These are phyloP conservation scores for Candida cerambycidarum DNA, from an alignment of 805 yeast genomes.

Conservation along the genomic window DNA sequence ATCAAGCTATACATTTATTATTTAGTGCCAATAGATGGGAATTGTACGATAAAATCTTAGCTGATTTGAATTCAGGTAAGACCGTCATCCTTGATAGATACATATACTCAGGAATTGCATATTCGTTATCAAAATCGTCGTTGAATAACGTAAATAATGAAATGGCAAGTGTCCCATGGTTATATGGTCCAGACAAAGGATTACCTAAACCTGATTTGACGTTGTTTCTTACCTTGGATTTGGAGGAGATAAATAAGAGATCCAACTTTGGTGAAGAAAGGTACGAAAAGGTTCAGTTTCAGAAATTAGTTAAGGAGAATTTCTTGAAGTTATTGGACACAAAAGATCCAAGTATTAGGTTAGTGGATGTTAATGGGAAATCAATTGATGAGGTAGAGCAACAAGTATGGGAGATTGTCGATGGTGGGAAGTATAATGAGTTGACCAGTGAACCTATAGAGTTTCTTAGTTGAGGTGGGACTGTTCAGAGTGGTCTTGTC, in stretches of 20 bases:
- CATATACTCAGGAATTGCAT: slow-evolving; percentile 90
- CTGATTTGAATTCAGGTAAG: slow-evolving; percentile 49
- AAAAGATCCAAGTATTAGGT: slow-evolving; percentile 30
- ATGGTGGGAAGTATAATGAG: slow-evolving; percentile 6
- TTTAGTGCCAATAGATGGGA: slow-evolving; percentile 98
- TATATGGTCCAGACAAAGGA: slow-evolving; percentile 77
- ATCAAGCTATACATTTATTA: slow-evolving; percentile 80
- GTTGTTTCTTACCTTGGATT: slow-evolving; percentile 65
- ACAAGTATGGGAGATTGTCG: slow-evolving; percentile 42
- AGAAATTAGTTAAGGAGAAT: slow-evolving; percentile 60
- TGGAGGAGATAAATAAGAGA: slow-evolving; percentile 46
- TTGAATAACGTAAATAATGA: slow-evolving; percentile 13
- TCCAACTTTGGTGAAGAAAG: slow-evolving; percentile 94
- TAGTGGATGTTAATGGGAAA: slow-evolving; percentile 61
- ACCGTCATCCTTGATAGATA: slow-evolving; percentile 80
- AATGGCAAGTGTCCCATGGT: slow-evolving; percentile 64
- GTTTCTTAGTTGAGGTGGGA: slow-evolving; percentile 2
- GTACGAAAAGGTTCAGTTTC: slow-evolving; percentile 77
- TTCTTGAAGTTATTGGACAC: slow-evolving; percentile 50
- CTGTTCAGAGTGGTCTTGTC: too few relatives aligned
- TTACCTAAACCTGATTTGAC: slow-evolving; percentile 85
- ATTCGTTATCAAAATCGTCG: slow-evolving; percentile 75
- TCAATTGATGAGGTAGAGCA: slow-evolving; percentile 54
- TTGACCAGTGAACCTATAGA: slow-evolving; percentile 4
- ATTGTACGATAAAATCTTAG: slow-evolving; percentile 46